Evolutionary conservation across 345 rosid genomes (phyloP).

Genomic region (Arabidopsis suecica): DNA sequence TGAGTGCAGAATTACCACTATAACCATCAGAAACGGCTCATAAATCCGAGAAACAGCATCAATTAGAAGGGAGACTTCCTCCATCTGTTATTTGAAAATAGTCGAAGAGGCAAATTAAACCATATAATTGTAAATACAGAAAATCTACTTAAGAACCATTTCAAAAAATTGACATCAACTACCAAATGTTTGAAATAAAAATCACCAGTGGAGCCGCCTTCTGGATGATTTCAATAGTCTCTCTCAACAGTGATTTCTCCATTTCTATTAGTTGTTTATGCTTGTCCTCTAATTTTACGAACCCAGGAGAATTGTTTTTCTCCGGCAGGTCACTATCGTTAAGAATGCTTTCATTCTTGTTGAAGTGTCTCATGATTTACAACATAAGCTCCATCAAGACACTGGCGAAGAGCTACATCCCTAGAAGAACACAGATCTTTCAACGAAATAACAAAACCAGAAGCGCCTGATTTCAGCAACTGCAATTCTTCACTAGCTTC

Average conservation of each 20-base stretch:
- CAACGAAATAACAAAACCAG: constrained; percentile 82
- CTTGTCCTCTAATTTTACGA: constrained; percentile 71
- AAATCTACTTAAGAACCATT: constrained; percentile 37
- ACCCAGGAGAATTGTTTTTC: constrained; percentile 56
- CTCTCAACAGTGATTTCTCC: constrained; percentile 68
- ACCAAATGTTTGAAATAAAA: constrained; percentile 58
- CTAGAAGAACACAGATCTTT: constrained; percentile 64
- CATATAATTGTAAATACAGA: constrained; percentile 27
- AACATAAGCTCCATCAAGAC: constrained; percentile 47
- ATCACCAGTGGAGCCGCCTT: constrained; percentile 97
- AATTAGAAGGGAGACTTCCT: constrained; percentile 75
- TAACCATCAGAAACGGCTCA: constrained; percentile 70
- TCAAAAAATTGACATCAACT: constrained; percentile 49
- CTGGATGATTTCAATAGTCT: constrained; percentile 68
- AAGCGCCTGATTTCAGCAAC: constrained; percentile 62
- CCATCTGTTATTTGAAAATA: constrained; percentile 69
- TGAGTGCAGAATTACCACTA: constrained; percentile 99
- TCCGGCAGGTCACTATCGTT: constrained; percentile 41
- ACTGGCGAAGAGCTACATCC: constrained; percentile 54
- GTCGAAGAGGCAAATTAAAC: constrained; percentile 48
- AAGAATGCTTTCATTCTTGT: constrained; percentile 38
- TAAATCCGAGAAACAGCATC: too few relatives aligned
- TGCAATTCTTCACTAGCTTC: constrained; percentile 42
- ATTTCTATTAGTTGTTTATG: constrained; percentile 67
- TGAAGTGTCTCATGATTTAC: constrained; percentile 37